Evolutionary conservation across 768 basidiomycete genomes (phyloP).

Genomic region (Suillus clintonianus): DNA sequence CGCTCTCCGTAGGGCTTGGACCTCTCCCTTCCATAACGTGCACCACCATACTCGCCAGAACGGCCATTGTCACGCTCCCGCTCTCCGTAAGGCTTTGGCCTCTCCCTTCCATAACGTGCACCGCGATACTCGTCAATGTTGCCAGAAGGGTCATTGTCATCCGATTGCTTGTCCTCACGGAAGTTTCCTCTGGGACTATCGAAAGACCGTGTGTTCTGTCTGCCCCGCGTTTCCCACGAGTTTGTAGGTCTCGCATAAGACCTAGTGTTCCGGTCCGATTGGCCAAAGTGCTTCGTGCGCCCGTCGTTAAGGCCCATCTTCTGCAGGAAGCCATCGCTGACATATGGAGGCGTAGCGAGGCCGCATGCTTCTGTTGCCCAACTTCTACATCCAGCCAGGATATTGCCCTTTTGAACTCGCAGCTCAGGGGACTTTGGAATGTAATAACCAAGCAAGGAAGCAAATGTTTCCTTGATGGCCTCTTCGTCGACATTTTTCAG

Average conservation of each 20-base stretch:
- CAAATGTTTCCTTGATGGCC: slow-evolving; percentile 61
- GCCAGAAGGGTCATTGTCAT: background rate
- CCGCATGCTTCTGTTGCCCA: slow-evolving; percentile 65
- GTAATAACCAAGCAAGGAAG: slow-evolving; percentile 75
- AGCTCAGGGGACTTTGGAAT: slow-evolving; percentile 50
- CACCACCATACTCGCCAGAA: slow-evolving; percentile 4
- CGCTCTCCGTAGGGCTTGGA: background rate
- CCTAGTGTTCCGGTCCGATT: background rate
- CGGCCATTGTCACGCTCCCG: background rate
- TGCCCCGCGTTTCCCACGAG: slow-evolving; percentile 7
- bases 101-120: background rate
- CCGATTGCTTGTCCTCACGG: background rate
- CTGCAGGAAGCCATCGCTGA: slow-evolving; percentile 50
- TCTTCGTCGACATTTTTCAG: slow-evolving; percentile 44
- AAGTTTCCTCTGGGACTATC: background rate
- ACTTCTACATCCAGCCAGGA: slow-evolving; percentile 58
- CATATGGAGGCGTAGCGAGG: slow-evolving; percentile 49
- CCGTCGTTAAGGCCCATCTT: slow-evolving; percentile 38
- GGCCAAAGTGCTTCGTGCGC: slow-evolving; percentile 24
- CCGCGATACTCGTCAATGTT: background rate
- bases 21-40: slow-evolving; percentile 3
- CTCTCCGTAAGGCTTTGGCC: background rate
- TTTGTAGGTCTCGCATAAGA: background rate
- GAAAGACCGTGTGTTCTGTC: background rate
- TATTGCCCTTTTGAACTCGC: slow-evolving; percentile 40